phyloP scores from a whole-genome alignment of 176 grass and related monocot species.

The Olyra latifolia region DNA sequence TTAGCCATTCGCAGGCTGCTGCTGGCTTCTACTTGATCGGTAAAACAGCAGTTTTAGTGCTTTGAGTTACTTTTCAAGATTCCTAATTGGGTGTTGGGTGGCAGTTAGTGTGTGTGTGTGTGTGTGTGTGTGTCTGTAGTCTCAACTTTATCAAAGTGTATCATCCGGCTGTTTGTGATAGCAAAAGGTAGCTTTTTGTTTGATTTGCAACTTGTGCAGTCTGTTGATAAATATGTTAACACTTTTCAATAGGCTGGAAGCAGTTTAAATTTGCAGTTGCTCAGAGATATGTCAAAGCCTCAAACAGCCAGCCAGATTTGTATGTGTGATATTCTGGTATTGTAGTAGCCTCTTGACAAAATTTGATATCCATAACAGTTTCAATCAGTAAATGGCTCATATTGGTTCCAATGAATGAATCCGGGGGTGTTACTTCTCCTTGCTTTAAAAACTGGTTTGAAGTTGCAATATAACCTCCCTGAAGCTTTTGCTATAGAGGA shows the following conservation, averaged over 20 bases:
- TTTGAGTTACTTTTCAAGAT: conserved; percentile 9
- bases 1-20: not conserved
- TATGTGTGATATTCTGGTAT: not conserved
- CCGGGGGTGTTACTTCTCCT: not conserved
- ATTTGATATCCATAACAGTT: not conserved
- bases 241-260: not conserved
- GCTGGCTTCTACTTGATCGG: not conserved
- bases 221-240: not conserved
- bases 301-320: not conserved
- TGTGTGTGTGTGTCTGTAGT: not conserved
- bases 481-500: not conserved
- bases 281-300: not conserved
- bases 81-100: not conserved
- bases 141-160: conserved; percentile 1
- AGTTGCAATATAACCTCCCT: not conserved
- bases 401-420: not conserved
- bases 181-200: not conserved
- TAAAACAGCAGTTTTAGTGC: not conserved
- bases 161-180: not conserved
- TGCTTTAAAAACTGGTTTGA: not conserved
- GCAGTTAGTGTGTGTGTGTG: not conserved
- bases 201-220: not conserved
- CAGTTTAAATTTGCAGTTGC: not conserved
- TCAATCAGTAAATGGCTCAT: not conserved
- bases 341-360: not conserved